A percentile compares a stretch with the other conserved stretches of the same genome.
Conservation (phyloP, 129 eudicot species). For the Chrysanthemum lavandulifolium region DNA sequence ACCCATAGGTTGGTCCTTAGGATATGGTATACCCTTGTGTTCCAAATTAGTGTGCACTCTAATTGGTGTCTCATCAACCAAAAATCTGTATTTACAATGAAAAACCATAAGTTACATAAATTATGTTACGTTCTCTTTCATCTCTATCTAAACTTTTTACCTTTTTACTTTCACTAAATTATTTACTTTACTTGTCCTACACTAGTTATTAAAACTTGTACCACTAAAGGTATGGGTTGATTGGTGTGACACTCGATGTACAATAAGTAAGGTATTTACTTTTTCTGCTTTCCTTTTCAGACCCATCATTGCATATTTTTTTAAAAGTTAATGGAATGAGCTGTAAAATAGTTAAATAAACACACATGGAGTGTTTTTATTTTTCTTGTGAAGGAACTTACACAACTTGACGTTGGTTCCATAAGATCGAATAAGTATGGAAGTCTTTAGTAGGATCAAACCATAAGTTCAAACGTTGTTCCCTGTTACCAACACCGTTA, state of each 20-base stretch:
- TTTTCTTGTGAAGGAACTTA: conserved; percentile 35
- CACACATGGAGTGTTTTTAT: background rate
- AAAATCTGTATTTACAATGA: conserved; percentile 42
- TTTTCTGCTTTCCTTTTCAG: conserved; percentile 32
- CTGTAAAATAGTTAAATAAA: background rate
- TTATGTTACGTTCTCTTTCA: too few relatives aligned
- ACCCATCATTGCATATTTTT: conserved; percentile 29
- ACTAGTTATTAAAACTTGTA: conserved; percentile 7
- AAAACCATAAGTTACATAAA: background rate
- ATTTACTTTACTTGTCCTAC: conserved; percentile 13
- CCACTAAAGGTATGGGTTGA: conserved; percentile 2
- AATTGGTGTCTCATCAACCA: conserved; percentile 87
- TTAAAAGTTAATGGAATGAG: conserved; percentile 5
- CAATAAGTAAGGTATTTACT: conserved; percentile 28
- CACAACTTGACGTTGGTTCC: conserved; percentile 97
- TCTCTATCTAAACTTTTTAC: too few relatives aligned
- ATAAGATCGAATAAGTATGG: conserved; percentile 72
- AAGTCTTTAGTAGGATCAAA: conserved; percentile 90
- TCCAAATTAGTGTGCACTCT: conserved; percentile 83
- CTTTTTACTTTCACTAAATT: too few relatives aligned
- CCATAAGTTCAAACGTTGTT: conserved; percentile 88
- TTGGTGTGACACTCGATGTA: conserved; percentile 12
- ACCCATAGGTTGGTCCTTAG: conserved; percentile 90
- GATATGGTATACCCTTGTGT: conserved; percentile 82
- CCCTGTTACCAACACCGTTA: conserved; percentile 93